Conservation (phyloP, 441 rosid genomes). For the Euphorbia schlechtendalii region DNA sequence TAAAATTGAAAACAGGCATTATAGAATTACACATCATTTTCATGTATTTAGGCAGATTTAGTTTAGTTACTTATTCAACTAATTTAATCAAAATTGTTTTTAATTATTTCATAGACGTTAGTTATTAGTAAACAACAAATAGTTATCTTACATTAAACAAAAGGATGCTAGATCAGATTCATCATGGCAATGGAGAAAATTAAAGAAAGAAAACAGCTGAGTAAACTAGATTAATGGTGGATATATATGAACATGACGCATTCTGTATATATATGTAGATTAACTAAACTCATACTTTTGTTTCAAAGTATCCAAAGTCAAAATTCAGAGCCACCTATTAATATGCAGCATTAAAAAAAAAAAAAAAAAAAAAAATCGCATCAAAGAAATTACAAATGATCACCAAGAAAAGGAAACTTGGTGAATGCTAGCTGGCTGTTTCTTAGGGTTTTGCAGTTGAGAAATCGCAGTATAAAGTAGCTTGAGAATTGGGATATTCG, state of each 20-base stretch:
- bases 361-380: not conserved
- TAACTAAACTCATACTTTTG: not conserved
- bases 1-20: no score
- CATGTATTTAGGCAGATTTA: no score
- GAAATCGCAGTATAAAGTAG: slow-evolving; percentile 39
- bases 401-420: not conserved
- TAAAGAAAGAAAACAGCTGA: not conserved
- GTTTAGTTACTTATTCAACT: no score
- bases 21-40: no score
- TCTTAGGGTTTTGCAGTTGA: slow-evolving; percentile 37
- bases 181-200: not conserved
- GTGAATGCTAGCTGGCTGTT: no score
- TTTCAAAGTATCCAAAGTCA: slow-evolving; percentile 16
- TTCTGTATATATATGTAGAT: not conserved
- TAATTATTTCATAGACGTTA: no score
- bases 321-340: no score
- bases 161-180: no score
- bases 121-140: no score
- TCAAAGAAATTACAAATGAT: not conserved
- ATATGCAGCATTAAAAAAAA: not conserved
- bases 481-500: slow-evolving; percentile 37
- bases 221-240: not conserved
- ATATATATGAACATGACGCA: not conserved
- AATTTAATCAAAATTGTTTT: no score
- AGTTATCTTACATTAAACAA: no score